phyloP scores from a whole-genome alignment of 2,329 filamentous ascomycete species.

The Colletotrichum melonis region DNA sequence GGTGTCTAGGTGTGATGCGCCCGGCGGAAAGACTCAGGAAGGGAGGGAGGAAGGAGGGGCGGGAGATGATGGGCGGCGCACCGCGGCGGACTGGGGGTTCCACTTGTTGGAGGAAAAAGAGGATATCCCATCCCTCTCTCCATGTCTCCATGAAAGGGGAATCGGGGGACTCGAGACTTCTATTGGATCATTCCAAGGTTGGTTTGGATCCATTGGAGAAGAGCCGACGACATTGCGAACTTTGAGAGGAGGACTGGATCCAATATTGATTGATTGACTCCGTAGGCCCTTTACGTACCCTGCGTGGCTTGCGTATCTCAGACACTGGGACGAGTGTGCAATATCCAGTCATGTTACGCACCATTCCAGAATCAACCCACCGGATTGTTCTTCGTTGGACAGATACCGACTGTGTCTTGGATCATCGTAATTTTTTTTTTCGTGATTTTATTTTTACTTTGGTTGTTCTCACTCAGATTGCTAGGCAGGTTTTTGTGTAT shows the following conservation, averaged over 20 bases:
- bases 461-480: neutral
- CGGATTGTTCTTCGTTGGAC: neutral
- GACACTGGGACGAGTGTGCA: neutral
- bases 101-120: neutral
- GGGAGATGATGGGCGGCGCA: slow-evolving; percentile 13
- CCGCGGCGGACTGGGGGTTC: slow-evolving; percentile 12
- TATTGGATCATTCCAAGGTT: neutral
- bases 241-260: slow-evolving; percentile 2
- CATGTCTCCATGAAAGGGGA: neutral
- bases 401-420: neutral
- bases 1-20: neutral
- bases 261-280: slow-evolving; percentile 2
- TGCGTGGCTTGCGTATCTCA: neutral
- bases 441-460: neutral
- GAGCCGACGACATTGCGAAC: neutral
- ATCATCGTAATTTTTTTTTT: neutral
- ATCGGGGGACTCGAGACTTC: neutral
- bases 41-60: neutral
- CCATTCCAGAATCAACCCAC: neutral
- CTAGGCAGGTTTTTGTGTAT: neutral
- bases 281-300: slow-evolving; percentile 4
- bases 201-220: neutral
- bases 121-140: neutral
- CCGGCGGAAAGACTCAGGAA: slow-evolving; percentile 14
- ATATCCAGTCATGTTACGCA: neutral